Evolutionary conservation across 805 yeast genomes (phyloP).

Genomic region (Nakazawaea pomicola): DNA sequence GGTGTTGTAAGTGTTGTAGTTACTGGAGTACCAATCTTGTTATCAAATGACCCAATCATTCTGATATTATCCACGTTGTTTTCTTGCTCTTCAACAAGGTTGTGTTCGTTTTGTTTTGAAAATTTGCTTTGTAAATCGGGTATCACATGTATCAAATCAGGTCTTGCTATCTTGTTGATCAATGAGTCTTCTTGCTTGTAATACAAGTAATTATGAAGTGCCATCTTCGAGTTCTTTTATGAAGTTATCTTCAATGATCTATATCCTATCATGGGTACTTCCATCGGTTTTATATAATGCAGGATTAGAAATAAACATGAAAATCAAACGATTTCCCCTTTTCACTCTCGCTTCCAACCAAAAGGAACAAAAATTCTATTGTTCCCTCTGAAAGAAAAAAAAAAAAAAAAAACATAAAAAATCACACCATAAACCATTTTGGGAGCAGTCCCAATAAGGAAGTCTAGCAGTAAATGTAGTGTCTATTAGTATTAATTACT

Average conservation of each 20-base stretch:
- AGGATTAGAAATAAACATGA: not conserved
- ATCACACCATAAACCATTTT: constrained; percentile 4
- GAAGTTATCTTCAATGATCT: not conserved
- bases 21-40: too few species aligned
- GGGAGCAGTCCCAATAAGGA: not conserved
- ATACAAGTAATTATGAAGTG: constrained; percentile 39
- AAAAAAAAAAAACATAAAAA: constrained; percentile 1
- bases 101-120: not conserved
- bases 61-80: not conserved
- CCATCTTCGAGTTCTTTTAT: constrained; percentile 26
- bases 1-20: too few species aligned
- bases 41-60: too few species aligned
- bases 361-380: not conserved
- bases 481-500: too few species aligned
- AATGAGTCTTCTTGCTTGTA: constrained; percentile 33
- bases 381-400: too few species aligned
- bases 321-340: not conserved
- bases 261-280: too few species aligned
- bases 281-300: too few species aligned
- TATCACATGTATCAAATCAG: constrained; percentile 7
- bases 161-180: constrained; percentile 33
- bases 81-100: not conserved
- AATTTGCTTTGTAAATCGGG: too few species aligned
- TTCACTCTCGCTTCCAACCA: not conserved
- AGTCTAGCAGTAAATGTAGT: too few species aligned